Base-by-base conservation (phyloP, 257 asterid species). In the Salvia splendens region DNA sequence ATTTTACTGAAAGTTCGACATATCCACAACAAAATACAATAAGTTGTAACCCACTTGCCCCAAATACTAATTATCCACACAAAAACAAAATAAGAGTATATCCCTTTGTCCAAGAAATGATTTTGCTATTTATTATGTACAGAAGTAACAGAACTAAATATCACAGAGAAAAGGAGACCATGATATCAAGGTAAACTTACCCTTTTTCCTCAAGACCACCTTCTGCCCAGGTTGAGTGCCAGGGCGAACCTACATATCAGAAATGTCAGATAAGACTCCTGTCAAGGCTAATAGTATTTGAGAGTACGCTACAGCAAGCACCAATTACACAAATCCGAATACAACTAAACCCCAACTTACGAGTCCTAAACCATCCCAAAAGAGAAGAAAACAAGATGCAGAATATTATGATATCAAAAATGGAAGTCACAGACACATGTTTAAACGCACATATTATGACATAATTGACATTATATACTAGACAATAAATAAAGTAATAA, bases 171-270 rank as follows among this genome's bases (percentile, higher is more conserved):
- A 61, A 64, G 56, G 67, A 61, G 70, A 54, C 9, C 20, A 24
- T 24, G 30, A 65, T 38, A 38, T 62, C 12, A 40, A 73, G 52
- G 54, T 15, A 59, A 58, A 72, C 16, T 50, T 84, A 89, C 98
- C 98, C 81, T 92, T 92, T 56, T 77, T 87, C 80, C 76, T 84
- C 66, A 92, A 82, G 69, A 87, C 90, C 61, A 92, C 98, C 81
- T 92, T 92, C 69, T 89, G 96, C 46, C 98, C 96, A 59, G 98
- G 92, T 79, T 92, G 95, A 64, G 95, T 83, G 75, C 98, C 98
- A 46, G 98, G 83, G 35, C 87, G 95, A 61, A 86, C 96, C 96
- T 89, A 70, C 71, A 77, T 70, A 69, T 53, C 77, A 76, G 42
- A 69, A 54, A 36, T 71, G 48, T 38, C 67, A 24, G 73, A n/a